Conservation (phyloP, 345 rosid species). For the Moricandia arvensis region DNA sequence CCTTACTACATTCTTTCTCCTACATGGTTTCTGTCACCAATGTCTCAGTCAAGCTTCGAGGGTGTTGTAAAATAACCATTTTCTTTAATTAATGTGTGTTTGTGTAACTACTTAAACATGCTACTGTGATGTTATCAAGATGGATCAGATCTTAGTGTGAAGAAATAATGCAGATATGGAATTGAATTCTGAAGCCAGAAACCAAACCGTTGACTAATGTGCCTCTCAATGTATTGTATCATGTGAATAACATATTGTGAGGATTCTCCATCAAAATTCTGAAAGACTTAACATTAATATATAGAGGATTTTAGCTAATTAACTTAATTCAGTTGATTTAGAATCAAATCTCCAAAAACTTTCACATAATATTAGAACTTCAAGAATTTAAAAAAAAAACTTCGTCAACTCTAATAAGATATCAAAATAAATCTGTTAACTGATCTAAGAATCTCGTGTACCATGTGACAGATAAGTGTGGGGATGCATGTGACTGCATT, state of each 20-base stretch:
- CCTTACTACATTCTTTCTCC: constrained; percentile 6
- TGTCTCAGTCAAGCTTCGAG: constrained; percentile 1
- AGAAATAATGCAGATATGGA: not conserved
- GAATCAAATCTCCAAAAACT: too few species aligned
- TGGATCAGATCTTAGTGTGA: not conserved
- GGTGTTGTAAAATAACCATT: constrained; percentile 13
- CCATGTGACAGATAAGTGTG: too few species aligned
- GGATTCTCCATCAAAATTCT: not conserved
- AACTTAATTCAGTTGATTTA: too few species aligned
- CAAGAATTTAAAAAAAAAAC: too few species aligned
- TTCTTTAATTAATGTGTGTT: not conserved
- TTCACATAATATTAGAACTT: too few species aligned
- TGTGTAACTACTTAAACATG: not conserved
- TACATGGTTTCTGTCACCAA: not conserved
- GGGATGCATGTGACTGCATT: too few species aligned
- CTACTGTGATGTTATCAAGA: not conserved
- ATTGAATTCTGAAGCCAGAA: not conserved
- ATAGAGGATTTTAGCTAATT: not conserved
- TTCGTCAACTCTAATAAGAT: too few species aligned
- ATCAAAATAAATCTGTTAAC: too few species aligned
- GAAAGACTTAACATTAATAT: too few species aligned
- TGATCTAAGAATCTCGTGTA: too few species aligned
- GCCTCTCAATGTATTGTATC: not conserved
- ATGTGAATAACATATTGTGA: not conserved
- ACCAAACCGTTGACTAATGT: not conserved